Conservation (phyloP, 192 early-diverging fungal genomes). For the Phlyctochytrium bullatum region DNA sequence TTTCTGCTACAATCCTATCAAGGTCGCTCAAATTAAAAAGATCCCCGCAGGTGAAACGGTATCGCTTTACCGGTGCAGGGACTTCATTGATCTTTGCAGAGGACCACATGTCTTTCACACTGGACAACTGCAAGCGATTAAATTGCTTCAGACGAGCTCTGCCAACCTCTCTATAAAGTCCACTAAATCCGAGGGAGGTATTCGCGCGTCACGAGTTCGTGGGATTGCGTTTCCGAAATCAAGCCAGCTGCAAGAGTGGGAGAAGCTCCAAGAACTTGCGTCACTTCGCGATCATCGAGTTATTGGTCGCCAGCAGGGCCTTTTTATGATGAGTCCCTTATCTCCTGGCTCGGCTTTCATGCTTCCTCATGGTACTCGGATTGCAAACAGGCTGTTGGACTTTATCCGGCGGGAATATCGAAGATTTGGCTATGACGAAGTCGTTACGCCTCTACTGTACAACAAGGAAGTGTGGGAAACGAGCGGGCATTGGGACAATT, state of each 20-base stretch:
- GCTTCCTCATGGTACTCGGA: constrained; percentile 64
- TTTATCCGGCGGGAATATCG: constrained; percentile 76
- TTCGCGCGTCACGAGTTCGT: constrained; percentile 53
- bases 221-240: constrained; percentile 67
- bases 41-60: constrained; percentile 48
- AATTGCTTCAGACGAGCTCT: constrained; percentile 51
- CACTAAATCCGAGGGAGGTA: constrained; percentile 6
- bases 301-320: constrained; percentile 43
- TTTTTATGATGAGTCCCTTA: constrained; percentile 39
- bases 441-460: constrained; percentile 89
- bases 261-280: constrained; percentile 49
- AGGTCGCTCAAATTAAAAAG: constrained; percentile 60
- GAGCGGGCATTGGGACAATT: constrained; percentile 95
- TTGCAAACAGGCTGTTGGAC: constrained; percentile 73
- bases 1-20: constrained; percentile 73
- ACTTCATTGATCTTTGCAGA: constrained; percentile 75
- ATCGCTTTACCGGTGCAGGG: constrained; percentile 66
- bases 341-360: constrained; percentile 53
- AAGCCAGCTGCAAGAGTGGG: constrained; percentile 53
- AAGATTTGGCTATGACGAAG: constrained; percentile 78
- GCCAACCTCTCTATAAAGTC: background rate
- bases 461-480: constrained; percentile 92
- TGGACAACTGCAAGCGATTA: constrained; percentile 53
- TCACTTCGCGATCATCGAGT: constrained; percentile 52
- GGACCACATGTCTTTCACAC: constrained; percentile 77